Evolutionary conservation across 1,284 basidiomycete species (phyloP).

Genomic region (Cutaneotrichosporon arboriforme): DNA sequence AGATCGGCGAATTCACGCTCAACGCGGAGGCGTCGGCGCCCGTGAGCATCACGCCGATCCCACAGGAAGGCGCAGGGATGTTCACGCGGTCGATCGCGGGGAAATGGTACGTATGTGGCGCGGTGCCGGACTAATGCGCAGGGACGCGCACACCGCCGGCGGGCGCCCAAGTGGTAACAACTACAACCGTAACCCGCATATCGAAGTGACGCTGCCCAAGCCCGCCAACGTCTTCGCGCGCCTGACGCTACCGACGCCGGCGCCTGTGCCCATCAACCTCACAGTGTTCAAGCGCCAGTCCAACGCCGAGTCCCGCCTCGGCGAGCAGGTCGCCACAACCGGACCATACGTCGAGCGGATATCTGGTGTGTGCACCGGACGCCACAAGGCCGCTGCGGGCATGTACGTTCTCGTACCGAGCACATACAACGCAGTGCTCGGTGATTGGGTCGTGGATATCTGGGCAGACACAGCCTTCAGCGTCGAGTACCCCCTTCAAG

Average conservation of each 20-base stretch:
- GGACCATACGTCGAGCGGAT: slow-evolving; percentile 69
- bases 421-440: slow-evolving; percentile 60
- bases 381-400: slow-evolving; percentile 55
- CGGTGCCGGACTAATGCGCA: slow-evolving; percentile 28
- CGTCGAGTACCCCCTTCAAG: slow-evolving; percentile 13
- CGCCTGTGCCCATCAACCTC: slow-evolving; percentile 41
- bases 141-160: slow-evolving; percentile 56
- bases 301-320: slow-evolving; percentile 31
- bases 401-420: slow-evolving; percentile 68
- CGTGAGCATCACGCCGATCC: slow-evolving; percentile 43
- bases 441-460: slow-evolving; percentile 59
- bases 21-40: slow-evolving; percentile 59
- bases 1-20: slow-evolving; percentile 62
- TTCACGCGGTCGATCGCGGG: slow-evolving; percentile 63
- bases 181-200: slow-evolving; percentile 65
- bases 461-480: slow-evolving; percentile 49
- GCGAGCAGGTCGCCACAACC: slow-evolving; percentile 59
- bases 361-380: slow-evolving; percentile 62
- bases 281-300: slow-evolving; percentile 40
- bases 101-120: slow-evolving; percentile 56
- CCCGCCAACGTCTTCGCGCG: slow-evolving; percentile 56
- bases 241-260: slow-evolving; percentile 13
- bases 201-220: slow-evolving; percentile 57
- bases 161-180: slow-evolving; percentile 62
- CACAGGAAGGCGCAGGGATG: slow-evolving; percentile 86